Base-by-base conservation (phyloP, 805 yeast species). In the Candida vartiovaarae region DNA sequence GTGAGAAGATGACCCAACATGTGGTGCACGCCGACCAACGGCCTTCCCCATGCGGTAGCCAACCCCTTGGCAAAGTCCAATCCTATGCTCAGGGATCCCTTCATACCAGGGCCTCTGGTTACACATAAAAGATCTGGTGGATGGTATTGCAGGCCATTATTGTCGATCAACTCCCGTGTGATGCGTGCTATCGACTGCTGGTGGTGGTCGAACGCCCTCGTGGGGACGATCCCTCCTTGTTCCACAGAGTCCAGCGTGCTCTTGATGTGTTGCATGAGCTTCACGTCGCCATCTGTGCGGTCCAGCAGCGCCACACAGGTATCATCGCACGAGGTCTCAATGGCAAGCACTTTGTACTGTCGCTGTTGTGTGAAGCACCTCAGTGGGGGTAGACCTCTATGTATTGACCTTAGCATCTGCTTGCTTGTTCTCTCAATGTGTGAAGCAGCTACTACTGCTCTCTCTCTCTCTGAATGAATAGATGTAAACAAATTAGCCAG, bases 91-190 rank as follows among this genome's bases (percentile, higher is more conserved):
- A 93, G 67, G 0, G 95, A 83, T 0, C 97, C 96, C 7, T 80
- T 76, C 96, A 93, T 88, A 0, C 99, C 99, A 0, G 99, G 99
- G 0, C 99, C 99, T 51, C 95, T 67, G 0, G 99, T 93, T 4
- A 83, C 95, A 61, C 95, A 84, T 1, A 93, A 74, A 38, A 93
- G 59, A 58, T 86, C 95, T 0, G 89, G 87, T 29, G 49, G 56
- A 36, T 44, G 58, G 10, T 30, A 32, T 1, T 36, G 27, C 11
- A 33, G n/a, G 11, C 26, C 15, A 7, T 32, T 26, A 2, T 43
- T n/a, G 1, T 36, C 32, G 1, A 56, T 47, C 5, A 83, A 63
- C 5, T 67, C 59, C 11, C 60, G 44, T 0, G 84, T 78, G 32
- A 83, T 58, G 0, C 58, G 52, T 0, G 85, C 82, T 3, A 91